phyloP scores from a whole-genome alignment of 306 rosid genomes.

The Casuarina glauca region DNA sequence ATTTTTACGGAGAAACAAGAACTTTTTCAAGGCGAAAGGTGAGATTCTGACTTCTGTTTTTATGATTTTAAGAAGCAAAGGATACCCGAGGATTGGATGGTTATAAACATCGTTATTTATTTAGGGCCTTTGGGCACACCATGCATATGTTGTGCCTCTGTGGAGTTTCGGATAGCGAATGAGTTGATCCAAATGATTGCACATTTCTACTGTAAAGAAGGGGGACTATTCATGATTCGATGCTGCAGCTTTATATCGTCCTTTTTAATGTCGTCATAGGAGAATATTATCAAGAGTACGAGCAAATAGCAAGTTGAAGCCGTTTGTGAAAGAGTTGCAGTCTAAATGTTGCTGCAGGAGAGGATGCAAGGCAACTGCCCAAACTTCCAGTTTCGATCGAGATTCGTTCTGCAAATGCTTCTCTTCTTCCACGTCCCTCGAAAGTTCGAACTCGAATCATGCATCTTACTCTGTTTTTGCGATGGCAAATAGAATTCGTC shows the following conservation, averaged over 20 bases:
- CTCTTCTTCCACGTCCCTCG: no score
- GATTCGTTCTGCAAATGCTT: no score
- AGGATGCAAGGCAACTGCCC: neutral
- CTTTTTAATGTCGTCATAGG: constrained; percentile 24
- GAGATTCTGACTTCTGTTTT: constrained; percentile 28
- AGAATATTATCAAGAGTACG: no score
- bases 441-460: neutral
- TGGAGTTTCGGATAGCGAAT: neutral
- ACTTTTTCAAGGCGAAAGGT: constrained; percentile 93
- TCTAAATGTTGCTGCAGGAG: no score
- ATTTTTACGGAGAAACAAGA: constrained; percentile 67
- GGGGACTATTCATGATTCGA: constrained; percentile 79
- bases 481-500: no score
- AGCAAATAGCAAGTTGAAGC: neutral
- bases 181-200: no score
- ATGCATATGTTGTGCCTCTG: constrained; percentile 12
- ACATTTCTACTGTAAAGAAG: constrained; percentile 21
- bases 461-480: no score
- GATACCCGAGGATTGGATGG: constrained; percentile 1
- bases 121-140: constrained; percentile 5
- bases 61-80: neutral
- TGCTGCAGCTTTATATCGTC: constrained; percentile 43
- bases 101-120: neutral
- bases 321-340: neutral
- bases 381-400: neutral